A percentile compares a stretch with the other conserved stretches of the same genome.
Conservation (phyloP, 768 basidiomycete species). For the Lactifluus piperatus region DNA sequence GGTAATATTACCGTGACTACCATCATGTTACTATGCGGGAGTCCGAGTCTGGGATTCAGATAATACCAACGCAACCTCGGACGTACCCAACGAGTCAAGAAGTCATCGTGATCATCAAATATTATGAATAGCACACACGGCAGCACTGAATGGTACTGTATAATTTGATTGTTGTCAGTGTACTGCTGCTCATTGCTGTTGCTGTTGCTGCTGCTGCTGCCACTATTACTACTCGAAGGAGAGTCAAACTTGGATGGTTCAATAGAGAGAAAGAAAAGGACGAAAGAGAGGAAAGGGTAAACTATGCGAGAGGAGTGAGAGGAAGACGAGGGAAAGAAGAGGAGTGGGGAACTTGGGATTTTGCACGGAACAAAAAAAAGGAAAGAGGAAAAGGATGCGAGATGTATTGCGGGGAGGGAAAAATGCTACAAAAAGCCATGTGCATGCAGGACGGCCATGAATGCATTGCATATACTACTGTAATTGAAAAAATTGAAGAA, state of each 20-base stretch:
- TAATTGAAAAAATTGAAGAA: background rate
- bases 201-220: constrained; percentile 1
- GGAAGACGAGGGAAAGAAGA: background rate
- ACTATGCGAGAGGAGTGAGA: background rate
- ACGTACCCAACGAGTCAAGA: no score
- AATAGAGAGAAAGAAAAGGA: background rate
- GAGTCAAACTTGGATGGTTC: constrained; percentile 6
- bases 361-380: background rate
- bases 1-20: no score
- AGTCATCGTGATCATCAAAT: no score
- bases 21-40: no score
- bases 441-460: constrained; percentile 3
- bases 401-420: background rate
- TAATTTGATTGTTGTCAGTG: constrained; percentile 16
- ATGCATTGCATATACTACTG: background rate
- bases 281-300: no score
- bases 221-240: constrained; percentile 9
- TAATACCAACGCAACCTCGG: no score
- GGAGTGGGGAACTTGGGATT: background rate
- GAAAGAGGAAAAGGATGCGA: background rate
- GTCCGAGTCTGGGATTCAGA: no score
- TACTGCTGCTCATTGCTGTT: background rate
- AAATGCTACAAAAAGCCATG: constrained; percentile 13
- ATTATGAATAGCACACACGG: no score
- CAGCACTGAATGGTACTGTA: no score